These are phyloP conservation scores for Lophium mytilinum DNA, from an alignment of 495 filamentous ascomycete genomes.

Conservation along the genomic window DNA sequence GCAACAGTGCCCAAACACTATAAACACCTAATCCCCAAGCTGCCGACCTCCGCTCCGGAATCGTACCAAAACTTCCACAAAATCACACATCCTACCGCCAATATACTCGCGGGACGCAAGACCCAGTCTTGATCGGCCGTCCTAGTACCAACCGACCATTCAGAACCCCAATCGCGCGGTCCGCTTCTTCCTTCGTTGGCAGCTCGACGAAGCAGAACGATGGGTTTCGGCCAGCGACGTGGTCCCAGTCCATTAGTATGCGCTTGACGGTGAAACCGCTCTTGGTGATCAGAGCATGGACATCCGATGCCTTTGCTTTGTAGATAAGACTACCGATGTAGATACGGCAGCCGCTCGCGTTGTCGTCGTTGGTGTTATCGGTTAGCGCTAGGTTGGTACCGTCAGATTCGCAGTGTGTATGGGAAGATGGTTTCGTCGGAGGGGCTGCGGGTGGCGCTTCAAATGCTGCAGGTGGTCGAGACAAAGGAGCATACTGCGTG, in stretches of 20 bases:
- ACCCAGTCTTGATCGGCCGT: not conserved
- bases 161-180: conserved; percentile 46
- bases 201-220: conserved; percentile 68
- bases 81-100: not conserved
- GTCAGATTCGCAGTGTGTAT: too few relatives aligned
- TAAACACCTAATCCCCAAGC: too few relatives aligned
- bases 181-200: conserved; percentile 44
- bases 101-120: not conserved
- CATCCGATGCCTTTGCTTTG: conserved; percentile 51
- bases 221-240: conserved; percentile 58
- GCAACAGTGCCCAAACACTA: too few relatives aligned
- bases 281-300: conserved; percentile 47
- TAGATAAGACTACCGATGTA: conserved; percentile 66
- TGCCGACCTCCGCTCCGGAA: too few relatives aligned
- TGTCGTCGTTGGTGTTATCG: too few relatives aligned
- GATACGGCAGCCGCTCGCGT: conserved; percentile 44
- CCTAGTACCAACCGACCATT: conserved; percentile 1
- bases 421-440: too few relatives aligned
- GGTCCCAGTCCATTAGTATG: conserved; percentile 60
- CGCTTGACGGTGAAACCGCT: conserved; percentile 44
- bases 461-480: too few relatives aligned
- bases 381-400: too few relatives aligned
- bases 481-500: too few relatives aligned
- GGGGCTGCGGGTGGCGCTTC: too few relatives aligned
- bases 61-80: too few relatives aligned